phyloP scores from a whole-genome alignment of 768 basidiomycete genomes.

The Gelatoporia subvermispora region DNA sequence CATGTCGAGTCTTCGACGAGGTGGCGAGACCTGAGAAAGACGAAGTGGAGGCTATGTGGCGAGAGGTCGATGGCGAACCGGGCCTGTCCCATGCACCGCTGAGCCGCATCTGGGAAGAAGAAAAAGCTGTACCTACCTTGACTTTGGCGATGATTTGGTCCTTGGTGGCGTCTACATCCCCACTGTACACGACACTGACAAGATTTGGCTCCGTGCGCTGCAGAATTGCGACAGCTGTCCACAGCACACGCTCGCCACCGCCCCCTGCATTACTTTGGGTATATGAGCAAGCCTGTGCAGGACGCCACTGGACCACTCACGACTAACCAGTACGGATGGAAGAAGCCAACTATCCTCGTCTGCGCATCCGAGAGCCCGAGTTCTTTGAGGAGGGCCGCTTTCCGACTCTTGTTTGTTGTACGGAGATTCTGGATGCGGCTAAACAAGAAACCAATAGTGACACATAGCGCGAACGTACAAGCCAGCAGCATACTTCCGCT shows the following conservation, averaged over 20 bases:
- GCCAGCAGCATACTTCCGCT: neutral
- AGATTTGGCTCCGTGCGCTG: constrained; percentile 64
- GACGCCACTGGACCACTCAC: neutral
- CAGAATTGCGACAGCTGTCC: constrained; percentile 79
- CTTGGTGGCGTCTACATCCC: constrained; percentile 79
- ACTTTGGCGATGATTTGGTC: constrained; percentile 77
- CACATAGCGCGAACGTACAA: neutral
- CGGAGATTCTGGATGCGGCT: neutral
- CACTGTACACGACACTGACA: constrained; percentile 82
- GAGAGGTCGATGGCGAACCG: constrained; percentile 78
- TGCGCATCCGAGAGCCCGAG: constrained; percentile 7
- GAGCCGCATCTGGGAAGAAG: neutral
- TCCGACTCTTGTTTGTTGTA: neutral
- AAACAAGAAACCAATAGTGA: neutral
- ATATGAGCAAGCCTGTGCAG: constrained; percentile 14
- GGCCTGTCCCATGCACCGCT: constrained; percentile 36
- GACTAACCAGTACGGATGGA: constrained; percentile 92
- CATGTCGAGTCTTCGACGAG: constrained; percentile 80
- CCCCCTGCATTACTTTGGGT: constrained; percentile 84
- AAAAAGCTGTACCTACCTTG: constrained; percentile 41
- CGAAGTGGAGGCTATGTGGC: constrained; percentile 65
- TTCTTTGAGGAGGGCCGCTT: constrained; percentile 3
- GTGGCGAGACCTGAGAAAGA: constrained; percentile 67
- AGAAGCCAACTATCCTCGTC: constrained; percentile 65
- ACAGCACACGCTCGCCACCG: constrained; percentile 93